Evolutionary conservation across 2,329 filamentous ascomycete genomes (phyloP).

Genomic region (Neopestalotiopsis sp.): DNA sequence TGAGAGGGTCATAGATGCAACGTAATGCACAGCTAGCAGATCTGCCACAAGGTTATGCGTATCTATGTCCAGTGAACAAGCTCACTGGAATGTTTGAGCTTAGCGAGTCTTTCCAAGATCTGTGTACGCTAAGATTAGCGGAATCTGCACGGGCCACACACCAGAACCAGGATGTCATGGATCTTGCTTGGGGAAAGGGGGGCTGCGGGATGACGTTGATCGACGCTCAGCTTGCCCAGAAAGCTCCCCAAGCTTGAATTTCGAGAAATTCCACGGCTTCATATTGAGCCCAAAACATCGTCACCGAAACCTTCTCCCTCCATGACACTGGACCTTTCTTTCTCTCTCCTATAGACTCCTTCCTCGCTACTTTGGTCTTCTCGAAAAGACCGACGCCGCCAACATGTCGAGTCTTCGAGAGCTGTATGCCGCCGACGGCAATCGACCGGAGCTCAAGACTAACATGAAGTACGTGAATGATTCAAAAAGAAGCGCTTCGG

Average conservation of each 20-base stretch:
- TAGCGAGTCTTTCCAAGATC: constrained; percentile 14
- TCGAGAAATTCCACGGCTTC: constrained; percentile 4
- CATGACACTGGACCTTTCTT: neutral
- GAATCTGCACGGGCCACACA: constrained; percentile 8
- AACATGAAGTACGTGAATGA: constrained; percentile 30
- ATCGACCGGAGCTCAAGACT: constrained; percentile 33
- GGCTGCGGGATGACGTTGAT: constrained; percentile 21
- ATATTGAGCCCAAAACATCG: constrained; percentile 12
- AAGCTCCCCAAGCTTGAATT: constrained; percentile 20
- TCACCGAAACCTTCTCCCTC: neutral
- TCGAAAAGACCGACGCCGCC: neutral
- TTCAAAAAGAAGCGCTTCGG: neutral
- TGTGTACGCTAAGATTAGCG: constrained; percentile 8
- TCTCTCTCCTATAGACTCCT: neutral
- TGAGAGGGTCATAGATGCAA: neutral
- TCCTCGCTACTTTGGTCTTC: neutral
- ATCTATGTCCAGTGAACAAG: neutral
- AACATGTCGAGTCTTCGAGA: constrained; percentile 34
- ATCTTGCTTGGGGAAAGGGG: constrained; percentile 1
- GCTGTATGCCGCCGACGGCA: constrained; percentile 34
- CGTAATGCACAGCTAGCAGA: neutral
- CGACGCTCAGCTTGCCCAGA: constrained; percentile 13
- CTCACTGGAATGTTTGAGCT: neutral
- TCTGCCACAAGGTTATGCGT: too few relatives aligned
- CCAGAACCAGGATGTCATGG: constrained; percentile 14